Base-by-base conservation (phyloP, 2,329 filamentous ascomycete species). In the Domatiomyces globalis region DNA sequence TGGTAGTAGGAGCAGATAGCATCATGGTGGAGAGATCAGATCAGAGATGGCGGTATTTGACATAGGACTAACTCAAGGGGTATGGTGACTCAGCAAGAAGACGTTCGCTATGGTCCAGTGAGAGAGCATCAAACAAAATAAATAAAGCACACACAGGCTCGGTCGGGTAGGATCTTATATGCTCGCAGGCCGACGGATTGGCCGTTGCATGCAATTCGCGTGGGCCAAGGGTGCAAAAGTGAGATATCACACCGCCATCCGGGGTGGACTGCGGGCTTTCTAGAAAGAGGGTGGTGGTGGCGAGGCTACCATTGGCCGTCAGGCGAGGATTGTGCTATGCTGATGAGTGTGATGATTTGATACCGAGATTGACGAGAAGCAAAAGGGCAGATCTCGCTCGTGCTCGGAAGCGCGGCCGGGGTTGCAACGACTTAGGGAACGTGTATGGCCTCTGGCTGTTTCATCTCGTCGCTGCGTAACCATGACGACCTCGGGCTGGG, bases 271-370 rank as follows among this genome's bases (percentile, higher is more conserved):
- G 46, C 44, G 22, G 25, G 39, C 48, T 51, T 54, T 51, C 50
- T 51, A 51, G 29, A 5, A 44, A 22, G 46, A 47, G 51, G 54
- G 52, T 56, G 54, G 49, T 47, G 52, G 54, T 49, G 50, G 50
- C 51, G 50, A 51, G 43, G 48, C 36, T 47, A 12, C 51, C 15
- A 54, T 54, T 56, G 50, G 53, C 39, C 9, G 17, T 17, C 10
- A 8, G 4, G 25, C 12, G 29, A 45, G 22, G 10, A 43, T 51
- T 43, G 45, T 49, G 22, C 48, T 48, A 18, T 20, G 18, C 19
- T 20, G 36, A 19, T 43, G 22, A 46, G 46, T n/a, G 8, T 48
- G 47, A 20, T 49, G 39, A 51, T 54, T 54, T 49, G 54, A 36
- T 54, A 54, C 52, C 50, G 45, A 53, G n/a, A 22, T 43, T 33